phyloP scores from a whole-genome alignment of 2,329 filamentous ascomycete genomes.

The Nemania sp. region DNA sequence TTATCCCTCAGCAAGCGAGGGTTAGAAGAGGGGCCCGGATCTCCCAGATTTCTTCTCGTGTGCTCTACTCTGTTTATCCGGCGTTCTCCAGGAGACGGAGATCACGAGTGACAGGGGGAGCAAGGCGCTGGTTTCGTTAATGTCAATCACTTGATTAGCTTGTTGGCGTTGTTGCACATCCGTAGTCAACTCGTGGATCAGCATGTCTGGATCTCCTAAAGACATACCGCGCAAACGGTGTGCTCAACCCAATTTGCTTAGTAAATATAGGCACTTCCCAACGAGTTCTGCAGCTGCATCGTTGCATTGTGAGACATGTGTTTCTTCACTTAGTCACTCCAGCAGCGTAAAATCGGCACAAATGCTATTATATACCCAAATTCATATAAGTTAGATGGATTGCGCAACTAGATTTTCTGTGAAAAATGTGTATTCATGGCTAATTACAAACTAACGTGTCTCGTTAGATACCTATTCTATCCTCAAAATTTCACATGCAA shows the following conservation, averaged over 20 bases:
- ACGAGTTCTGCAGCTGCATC: too few relatives aligned
- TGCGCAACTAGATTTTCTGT: too few relatives aligned
- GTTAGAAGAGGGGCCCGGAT: background rate
- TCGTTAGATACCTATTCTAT: slow-evolving; percentile 1
- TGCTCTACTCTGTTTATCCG: background rate
- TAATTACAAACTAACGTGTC: too few relatives aligned
- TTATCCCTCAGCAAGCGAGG: slow-evolving; percentile 13
- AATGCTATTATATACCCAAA: too few relatives aligned
- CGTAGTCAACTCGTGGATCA: background rate
- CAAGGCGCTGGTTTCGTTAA: slow-evolving; percentile 1
- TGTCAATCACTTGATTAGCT: background rate
- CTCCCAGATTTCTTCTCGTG: background rate
- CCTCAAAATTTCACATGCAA: slow-evolving; percentile 17
- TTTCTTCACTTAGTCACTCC: too few relatives aligned
- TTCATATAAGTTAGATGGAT: too few relatives aligned
- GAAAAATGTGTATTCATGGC: background rate
- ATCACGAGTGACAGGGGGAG: background rate
- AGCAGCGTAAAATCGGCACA: too few relatives aligned
- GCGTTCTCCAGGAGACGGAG: too few relatives aligned
- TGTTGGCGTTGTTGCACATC: background rate
- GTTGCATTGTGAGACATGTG: too few relatives aligned
- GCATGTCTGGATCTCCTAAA: background rate
- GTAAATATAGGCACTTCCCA: too few relatives aligned
- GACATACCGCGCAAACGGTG: too few relatives aligned
- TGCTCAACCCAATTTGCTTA: too few relatives aligned